Conservation (phyloP, 306 rosid species). For the Prunus mume region DNA sequence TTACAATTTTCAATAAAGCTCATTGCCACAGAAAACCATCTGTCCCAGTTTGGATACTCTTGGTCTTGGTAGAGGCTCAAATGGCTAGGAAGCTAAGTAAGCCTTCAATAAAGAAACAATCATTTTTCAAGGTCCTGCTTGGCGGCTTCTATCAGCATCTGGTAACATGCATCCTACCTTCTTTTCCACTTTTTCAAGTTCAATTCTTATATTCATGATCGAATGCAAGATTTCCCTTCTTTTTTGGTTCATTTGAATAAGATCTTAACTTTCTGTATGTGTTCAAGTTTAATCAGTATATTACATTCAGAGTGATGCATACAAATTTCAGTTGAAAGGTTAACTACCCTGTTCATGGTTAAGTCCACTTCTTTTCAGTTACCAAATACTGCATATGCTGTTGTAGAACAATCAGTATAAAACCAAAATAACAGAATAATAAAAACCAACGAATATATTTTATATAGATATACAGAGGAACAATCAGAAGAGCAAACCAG, state of each 20-base stretch:
- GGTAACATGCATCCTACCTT: not conserved
- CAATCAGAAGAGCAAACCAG: too few relatives aligned
- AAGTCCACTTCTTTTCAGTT: too few relatives aligned
- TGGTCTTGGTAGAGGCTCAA: not conserved
- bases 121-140: constrained; percentile 2
- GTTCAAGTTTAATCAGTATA: too few relatives aligned
- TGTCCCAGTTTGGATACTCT: not conserved
- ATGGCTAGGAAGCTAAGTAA: not conserved
- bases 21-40: not conserved
- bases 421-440: too few relatives aligned
- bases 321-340: too few relatives aligned
- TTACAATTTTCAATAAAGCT: not conserved
- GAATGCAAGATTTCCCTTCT: not conserved
- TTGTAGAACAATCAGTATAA: too few relatives aligned
- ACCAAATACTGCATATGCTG: not conserved
- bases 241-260: not conserved
- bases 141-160: not conserved
- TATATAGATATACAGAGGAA: too few relatives aligned
- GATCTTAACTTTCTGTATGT: too few relatives aligned
- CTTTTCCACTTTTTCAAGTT: not conserved
- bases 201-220: not conserved
- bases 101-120: not conserved
- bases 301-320: too few relatives aligned
- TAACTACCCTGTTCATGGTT: too few relatives aligned
- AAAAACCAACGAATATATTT: too few relatives aligned